Base-by-base conservation (phyloP, 345 rosid species). In the Geranium rotundifolium region DNA sequence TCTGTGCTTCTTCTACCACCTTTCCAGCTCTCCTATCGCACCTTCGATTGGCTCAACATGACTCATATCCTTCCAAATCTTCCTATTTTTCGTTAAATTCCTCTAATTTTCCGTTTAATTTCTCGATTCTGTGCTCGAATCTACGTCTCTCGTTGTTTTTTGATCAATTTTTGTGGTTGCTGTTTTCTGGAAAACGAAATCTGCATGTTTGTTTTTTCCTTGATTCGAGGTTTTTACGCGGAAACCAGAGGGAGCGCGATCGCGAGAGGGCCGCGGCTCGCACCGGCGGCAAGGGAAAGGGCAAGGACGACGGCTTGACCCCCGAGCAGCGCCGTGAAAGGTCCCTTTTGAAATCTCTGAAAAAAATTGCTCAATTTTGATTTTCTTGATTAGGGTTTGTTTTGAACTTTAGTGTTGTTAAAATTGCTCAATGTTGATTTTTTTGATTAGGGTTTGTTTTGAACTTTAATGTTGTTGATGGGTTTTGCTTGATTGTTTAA, bases 311-410 rank as follows among this genome's bases (percentile, higher is more conserved):
- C 18, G 84, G 84, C 52, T 69, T 82, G 69, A 82, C 84, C 5
- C 84, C 82, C 27, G 87, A 82, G 67, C 87, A 80, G 62, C 84
- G 87, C 71, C 84, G 87, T 4, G 83, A 80, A 58, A 80, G 85
- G 84, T 72, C 31, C 10, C 62, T 34, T 31, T n/a, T 59, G 39
- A 14, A 13, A 6, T 27, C 5, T 57, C 68, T 19, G n/a, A n/a
- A n/a, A n/a, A n/a, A n/a, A n/a, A n/a, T 7, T 60, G 31, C 10
- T 41, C 12, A 41, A 3, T 41, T 41, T 19, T 67, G 37, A 31
- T 57, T 12, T 15, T 15, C 37, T 17, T 30, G 18, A 50, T 15
- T 52, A 19, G n/a, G 62, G 20, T 57, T 41, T 12, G 54, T 6
- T 27, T 56, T 18, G 14, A n/a, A 31, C 19, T 6, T 19, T n/a